These are phyloP conservation scores for Saccharomycopsis hybrid DNA, from an alignment of 1,139 yeast genomes.

Conservation along the genomic window DNA sequence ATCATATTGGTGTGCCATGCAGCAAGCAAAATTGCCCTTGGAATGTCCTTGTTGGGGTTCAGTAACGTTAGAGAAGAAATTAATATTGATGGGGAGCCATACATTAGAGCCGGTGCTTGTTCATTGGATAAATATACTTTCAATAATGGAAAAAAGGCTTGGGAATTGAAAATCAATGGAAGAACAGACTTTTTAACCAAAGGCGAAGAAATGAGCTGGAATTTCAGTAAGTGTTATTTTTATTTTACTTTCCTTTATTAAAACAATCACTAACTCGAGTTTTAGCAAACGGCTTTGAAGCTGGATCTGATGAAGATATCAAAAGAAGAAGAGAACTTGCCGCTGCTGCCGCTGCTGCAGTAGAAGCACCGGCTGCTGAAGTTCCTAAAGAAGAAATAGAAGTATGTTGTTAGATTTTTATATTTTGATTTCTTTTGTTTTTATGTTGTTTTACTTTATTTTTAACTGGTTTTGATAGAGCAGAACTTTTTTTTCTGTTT, in stretches of 20 bases:
- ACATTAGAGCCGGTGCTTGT: conserved; percentile 48
- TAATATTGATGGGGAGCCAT: conserved; percentile 40
- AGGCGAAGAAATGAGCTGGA: conserved; percentile 95
- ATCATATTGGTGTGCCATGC: conserved; percentile 73
- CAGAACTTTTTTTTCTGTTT: not conserved
- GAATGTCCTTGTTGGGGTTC: conserved; percentile 55
- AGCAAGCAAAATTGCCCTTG: conserved; percentile 75
- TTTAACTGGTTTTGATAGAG: not conserved
- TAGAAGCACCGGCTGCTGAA: not conserved
- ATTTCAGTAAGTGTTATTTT: conserved; percentile 42
- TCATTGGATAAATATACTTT: conserved; percentile 48
- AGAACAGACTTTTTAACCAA: conserved; percentile 53
- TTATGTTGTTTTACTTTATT: not conserved
- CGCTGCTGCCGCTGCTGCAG: not conserved
- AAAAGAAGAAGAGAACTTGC: conserved; percentile 36
- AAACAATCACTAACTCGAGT: conserved; percentile 16
- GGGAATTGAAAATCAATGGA: conserved; percentile 62
- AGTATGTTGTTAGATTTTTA: conserved; percentile 1
- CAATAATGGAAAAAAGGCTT: conserved; percentile 34
- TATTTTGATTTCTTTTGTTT: not conserved
- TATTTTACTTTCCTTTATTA: conserved; percentile 10
- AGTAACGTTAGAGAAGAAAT: conserved; percentile 39
- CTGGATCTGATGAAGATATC: conserved; percentile 73
- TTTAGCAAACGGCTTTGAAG: conserved; percentile 47
- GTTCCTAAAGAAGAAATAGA: conserved; percentile 9